Percentiles rank a stretch among this genome's conserved stretches.
Evolutionary conservation across 495 filamentous ascomycete species (phyloP).

Genomic region (Copromyces sp.): DNA sequence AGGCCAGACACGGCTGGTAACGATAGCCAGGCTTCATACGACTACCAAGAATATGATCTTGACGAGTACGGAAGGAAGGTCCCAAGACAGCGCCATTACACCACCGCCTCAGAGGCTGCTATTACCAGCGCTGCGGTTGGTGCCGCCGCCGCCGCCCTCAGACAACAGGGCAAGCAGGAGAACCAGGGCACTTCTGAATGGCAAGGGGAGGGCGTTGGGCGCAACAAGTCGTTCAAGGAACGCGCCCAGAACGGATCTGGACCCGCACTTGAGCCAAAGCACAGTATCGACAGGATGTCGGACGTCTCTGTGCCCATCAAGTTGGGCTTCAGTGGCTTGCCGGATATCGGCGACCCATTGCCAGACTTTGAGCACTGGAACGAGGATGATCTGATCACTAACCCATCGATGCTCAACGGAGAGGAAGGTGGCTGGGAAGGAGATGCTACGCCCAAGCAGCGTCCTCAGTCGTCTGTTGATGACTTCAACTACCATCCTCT

Average conservation of each 20-base stretch:
- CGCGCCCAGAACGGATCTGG: constrained; percentile 37
- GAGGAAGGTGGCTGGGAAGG: constrained; percentile 22
- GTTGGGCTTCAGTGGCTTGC: constrained; percentile 54
- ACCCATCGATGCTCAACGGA: constrained; percentile 32
- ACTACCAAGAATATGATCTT: constrained; percentile 37
- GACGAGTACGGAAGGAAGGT: constrained; percentile 46
- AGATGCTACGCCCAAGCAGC: constrained; percentile 31
- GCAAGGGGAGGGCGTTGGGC: constrained; percentile 26
- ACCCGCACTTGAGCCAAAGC: constrained; percentile 59
- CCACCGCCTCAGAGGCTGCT: constrained; percentile 39
- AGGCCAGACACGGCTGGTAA: constrained; percentile 17
- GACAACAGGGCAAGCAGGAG: constrained; percentile 20
- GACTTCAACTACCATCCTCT: constrained; percentile 23
- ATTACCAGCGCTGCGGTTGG: constrained; percentile 42
- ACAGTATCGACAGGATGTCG: constrained; percentile 56
- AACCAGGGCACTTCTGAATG: constrained; percentile 23
- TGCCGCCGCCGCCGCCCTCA: constrained; percentile 37
- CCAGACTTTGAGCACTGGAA: constrained; percentile 56
- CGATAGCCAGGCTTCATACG: constrained; percentile 21
- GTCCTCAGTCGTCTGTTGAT: constrained; percentile 24
- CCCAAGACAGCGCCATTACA: constrained; percentile 30
- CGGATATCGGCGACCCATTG: constrained; percentile 50
- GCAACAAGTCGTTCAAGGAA: constrained; percentile 47
- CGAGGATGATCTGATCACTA: constrained; percentile 44
- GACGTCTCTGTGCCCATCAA: constrained; percentile 46